Percentiles rank a stretch among this genome's conserved stretches.
Conservation (phyloP, 306 rosid species). For the Astragalus membranaceus region DNA sequence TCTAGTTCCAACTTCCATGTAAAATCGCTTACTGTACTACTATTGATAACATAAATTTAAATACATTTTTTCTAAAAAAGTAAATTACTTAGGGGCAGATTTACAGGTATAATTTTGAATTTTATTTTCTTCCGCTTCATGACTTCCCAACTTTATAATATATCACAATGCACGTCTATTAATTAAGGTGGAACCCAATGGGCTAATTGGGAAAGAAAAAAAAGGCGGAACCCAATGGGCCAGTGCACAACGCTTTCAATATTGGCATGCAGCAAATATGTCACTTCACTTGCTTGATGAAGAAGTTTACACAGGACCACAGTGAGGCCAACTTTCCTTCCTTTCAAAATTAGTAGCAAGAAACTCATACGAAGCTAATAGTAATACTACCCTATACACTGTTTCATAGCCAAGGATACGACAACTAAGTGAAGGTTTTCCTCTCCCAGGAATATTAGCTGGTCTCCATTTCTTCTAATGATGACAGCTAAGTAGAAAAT, state of each 20-base stretch:
- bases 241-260: background rate
- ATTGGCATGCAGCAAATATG: background rate
- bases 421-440: background rate
- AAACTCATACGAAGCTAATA: background rate
- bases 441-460: background rate
- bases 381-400: background rate
- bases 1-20: background rate
- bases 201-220: no score
- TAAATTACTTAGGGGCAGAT: background rate
- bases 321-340: background rate
- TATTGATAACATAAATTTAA: background rate
- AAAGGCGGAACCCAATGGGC: background rate
- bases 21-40: background rate
- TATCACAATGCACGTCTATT: background rate
- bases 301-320: background rate
- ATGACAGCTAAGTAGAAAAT: background rate
- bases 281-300: slow-evolving; percentile 1
- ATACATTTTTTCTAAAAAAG: background rate
- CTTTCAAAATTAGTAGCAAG: background rate
- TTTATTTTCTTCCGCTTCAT: background rate
- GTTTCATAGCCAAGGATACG: background rate
- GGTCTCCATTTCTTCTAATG: background rate
- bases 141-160: background rate
- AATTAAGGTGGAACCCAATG: background rate
- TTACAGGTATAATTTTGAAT: background rate